Evolutionary conservation across 805 yeast genomes (phyloP).

Genomic region (Wickerhamomyces alni): DNA sequence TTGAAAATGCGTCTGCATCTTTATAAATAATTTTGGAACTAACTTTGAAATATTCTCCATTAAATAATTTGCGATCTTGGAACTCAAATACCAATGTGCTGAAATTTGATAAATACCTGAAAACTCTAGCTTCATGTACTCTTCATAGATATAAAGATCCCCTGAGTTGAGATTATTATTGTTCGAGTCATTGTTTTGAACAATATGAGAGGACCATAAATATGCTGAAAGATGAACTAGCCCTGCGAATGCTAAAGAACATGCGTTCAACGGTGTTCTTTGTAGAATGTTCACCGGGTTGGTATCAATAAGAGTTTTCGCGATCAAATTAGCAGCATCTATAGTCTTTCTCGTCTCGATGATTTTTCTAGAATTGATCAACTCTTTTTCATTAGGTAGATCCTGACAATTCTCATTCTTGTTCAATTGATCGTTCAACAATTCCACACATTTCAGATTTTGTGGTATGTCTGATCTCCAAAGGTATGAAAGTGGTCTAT

Average conservation of each 20-base stretch:
- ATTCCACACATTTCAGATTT: conserved; percentile 30
- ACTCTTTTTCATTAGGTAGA: conserved; percentile 24
- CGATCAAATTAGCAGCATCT: conserved; percentile 46
- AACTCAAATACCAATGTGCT: conserved; percentile 44
- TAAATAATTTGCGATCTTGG: conserved; percentile 40
- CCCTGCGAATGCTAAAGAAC: conserved; percentile 47
- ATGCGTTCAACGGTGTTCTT: conserved; percentile 47
- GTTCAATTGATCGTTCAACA: conserved; percentile 18
- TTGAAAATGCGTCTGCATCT: conserved; percentile 29
- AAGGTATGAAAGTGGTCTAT: conserved; percentile 46
- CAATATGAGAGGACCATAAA: conserved; percentile 42
- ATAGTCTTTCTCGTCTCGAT: conserved; percentile 49
- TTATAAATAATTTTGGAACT: conserved; percentile 34
- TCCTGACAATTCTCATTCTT: conserved; percentile 26
- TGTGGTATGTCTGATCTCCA: conserved; percentile 45
- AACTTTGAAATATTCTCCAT: conserved; percentile 38
- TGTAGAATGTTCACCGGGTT: conserved; percentile 35
- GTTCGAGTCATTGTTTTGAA: conserved; percentile 12
- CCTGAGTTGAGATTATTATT: conserved; percentile 19
- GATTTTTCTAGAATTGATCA: conserved; percentile 37
- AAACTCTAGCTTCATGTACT: conserved; percentile 43
- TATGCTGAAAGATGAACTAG: conserved; percentile 48
- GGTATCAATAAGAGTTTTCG: conserved; percentile 40
- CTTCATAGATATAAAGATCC: conserved; percentile 39
- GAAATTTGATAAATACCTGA: conserved; percentile 45